Evolutionary conservation across 495 filamentous ascomycete species (phyloP).

Genomic region (Penicillium canescens): DNA sequence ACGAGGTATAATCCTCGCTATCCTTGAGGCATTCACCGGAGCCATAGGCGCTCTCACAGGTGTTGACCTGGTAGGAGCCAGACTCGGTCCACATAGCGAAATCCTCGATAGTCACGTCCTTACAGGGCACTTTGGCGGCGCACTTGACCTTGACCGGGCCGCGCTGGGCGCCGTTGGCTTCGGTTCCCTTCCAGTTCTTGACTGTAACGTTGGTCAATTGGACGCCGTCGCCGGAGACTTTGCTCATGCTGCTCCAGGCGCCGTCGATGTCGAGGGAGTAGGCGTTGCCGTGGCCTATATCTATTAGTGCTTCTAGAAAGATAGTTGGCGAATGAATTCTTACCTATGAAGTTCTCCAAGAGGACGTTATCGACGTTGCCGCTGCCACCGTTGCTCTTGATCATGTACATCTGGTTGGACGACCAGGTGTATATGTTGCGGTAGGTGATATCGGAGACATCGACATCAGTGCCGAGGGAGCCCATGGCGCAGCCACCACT

Average conservation of each 20-base stretch:
- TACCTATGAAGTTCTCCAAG: conserved; percentile 59
- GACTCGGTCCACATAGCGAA: conserved; percentile 62
- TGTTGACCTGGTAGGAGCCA: conserved; percentile 43
- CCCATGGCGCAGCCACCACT: conserved; percentile 56
- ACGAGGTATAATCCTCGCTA: conserved; percentile 22
- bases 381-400: conserved; percentile 59
- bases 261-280: conserved; percentile 57
- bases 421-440: conserved; percentile 53
- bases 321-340: conserved; percentile 8
- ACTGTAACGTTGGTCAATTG: conserved; percentile 52
- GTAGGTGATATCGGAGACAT: conserved; percentile 50
- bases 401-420: conserved; percentile 63
- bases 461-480: conserved; percentile 37
- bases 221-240: conserved; percentile 46
- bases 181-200: conserved; percentile 58
- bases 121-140: conserved; percentile 49
- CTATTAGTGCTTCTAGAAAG: conserved; percentile 19
- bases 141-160: conserved; percentile 54
- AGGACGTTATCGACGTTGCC: conserved; percentile 53
- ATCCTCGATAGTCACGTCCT: conserved; percentile 51
- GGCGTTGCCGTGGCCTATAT: conserved; percentile 47
- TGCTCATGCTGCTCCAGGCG: conserved; percentile 46
- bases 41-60: conserved; percentile 52
- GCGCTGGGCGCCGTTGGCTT: conserved; percentile 46
- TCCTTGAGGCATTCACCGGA: conserved; percentile 45